phyloP scores from a whole-genome alignment of 305 asterid species.

The Lippia alba region DNA sequence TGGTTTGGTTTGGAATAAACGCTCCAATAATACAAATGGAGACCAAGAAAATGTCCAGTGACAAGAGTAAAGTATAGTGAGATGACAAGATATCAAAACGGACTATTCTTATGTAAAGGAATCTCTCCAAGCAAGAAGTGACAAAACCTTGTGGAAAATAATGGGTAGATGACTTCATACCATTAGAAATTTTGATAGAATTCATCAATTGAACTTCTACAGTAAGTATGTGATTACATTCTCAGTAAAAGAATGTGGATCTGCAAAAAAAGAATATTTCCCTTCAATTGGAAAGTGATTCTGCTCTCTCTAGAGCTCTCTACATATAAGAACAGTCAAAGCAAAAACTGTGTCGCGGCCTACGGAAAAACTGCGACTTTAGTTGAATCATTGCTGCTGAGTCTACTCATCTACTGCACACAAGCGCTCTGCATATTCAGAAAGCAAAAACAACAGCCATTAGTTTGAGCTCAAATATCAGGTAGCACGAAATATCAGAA shows the following conservation, averaged over 20 bases:
- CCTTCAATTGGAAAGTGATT: background rate
- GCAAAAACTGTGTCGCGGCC: slow-evolving; percentile 32
- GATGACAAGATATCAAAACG: background rate
- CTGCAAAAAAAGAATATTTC: slow-evolving; percentile 31
- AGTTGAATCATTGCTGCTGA: slow-evolving; percentile 1
- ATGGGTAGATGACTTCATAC: slow-evolving; percentile 10
- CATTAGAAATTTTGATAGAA: background rate
- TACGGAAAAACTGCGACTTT: slow-evolving; percentile 23
- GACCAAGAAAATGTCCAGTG: slow-evolving; percentile 13
- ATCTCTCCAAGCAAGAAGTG: background rate
- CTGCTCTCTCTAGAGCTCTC: background rate
- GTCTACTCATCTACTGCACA: slow-evolving; percentile 49
- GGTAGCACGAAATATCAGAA: background rate
- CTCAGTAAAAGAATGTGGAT: slow-evolving; percentile 28
- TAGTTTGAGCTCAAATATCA: slow-evolving; percentile 32
- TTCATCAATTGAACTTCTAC: background rate
- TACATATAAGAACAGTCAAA: background rate
- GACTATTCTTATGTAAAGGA: slow-evolving; percentile 5
- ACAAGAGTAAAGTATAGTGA: too few relatives aligned
- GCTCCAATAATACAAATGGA: slow-evolving; percentile 5
- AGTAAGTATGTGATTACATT: slow-evolving; percentile 18
- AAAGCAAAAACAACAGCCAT: slow-evolving; percentile 11
- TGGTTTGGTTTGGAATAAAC: slow-evolving; percentile 26
- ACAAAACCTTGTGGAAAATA: slow-evolving; percentile 18
- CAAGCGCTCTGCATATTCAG: slow-evolving; percentile 62